Evolutionary conservation across 805 yeast genomes (phyloP).

Genomic region (Ogataea salicorniae): DNA sequence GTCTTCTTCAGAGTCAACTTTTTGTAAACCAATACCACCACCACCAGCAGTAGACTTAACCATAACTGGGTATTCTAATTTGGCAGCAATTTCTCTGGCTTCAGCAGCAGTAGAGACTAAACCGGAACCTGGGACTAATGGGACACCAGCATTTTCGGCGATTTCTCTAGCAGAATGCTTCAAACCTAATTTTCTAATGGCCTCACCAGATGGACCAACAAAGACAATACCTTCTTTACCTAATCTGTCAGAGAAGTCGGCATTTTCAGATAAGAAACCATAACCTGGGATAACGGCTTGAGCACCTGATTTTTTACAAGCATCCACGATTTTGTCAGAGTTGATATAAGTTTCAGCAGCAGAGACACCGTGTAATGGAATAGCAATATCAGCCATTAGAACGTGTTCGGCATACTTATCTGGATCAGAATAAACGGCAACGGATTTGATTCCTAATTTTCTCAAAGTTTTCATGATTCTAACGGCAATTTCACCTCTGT

Average conservation of each 20-base stretch:
- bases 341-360: conserved; percentile 90
- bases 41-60: conserved; percentile 98
- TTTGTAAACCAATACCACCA: conserved; percentile 97
- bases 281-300: conserved; percentile 98
- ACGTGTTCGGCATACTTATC: conserved; percentile 90
- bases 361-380: conserved; percentile 72
- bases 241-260: conserved; percentile 90
- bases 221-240: conserved; percentile 77
- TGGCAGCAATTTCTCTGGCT: conserved; percentile 69
- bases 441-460: conserved; percentile 68
- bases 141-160: conserved; percentile 88
- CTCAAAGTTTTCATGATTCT: conserved; percentile 86
- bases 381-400: conserved; percentile 70
- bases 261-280: conserved; percentile 94
- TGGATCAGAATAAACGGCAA: conserved; percentile 87
- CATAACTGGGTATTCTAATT: conserved; percentile 86
- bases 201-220: conserved; percentile 96
- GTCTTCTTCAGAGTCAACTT: conserved; percentile 79
- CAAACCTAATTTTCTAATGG: conserved; percentile 84
- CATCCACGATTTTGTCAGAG: conserved; percentile 77
- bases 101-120: conserved; percentile 66
- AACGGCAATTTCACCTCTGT: conserved; percentile 97
- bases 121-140: conserved; percentile 96
- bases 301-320: conserved; percentile 78
- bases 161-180: conserved; percentile 96